phyloP scores from a whole-genome alignment of 1,284 basidiomycete species.

The Boletus semigastroideus region DNA sequence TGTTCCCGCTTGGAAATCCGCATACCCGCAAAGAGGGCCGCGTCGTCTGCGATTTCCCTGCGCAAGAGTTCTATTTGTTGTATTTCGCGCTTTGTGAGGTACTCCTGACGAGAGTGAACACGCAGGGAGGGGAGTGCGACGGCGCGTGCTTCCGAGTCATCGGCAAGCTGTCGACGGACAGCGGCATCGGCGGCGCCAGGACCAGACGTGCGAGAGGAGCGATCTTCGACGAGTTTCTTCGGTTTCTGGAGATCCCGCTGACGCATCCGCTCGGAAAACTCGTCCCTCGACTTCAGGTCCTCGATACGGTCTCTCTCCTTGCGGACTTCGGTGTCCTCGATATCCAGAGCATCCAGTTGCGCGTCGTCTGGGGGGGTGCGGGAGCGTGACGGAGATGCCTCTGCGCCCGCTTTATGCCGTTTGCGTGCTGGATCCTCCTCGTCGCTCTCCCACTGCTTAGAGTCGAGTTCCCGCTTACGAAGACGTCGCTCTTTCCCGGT shows the following conservation, averaged over 20 bases:
- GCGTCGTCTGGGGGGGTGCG: conserved; percentile 37
- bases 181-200: conserved; percentile 80
- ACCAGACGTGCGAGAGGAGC: conserved; percentile 70
- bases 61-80: conserved; percentile 95
- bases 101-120: conserved; percentile 87
- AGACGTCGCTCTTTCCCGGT: conserved; percentile 59
- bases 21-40: conserved; percentile 85
- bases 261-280: conserved; percentile 87
- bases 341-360: conserved; percentile 37
- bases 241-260: conserved; percentile 83
- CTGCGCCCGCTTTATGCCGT: conserved; percentile 51
- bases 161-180: conserved; percentile 78
- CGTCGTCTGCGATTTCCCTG: conserved; percentile 92
- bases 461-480: conserved; percentile 79
- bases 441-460: conserved; percentile 83
- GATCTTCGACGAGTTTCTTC: conserved; percentile 92
- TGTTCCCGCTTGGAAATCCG: conserved; percentile 84
- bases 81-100: conserved; percentile 92
- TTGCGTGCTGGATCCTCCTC: conserved; percentile 80
- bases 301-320: conserved; percentile 75
- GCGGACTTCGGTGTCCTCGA: conserved; percentile 70
- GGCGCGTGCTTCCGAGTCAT: conserved; percentile 77
- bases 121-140: conserved; percentile 83
- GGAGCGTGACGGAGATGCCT: conserved; percentile 26
- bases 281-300: conserved; percentile 88